These are phyloP conservation scores for Chaetomiaceae sp. DNA, from an alignment of 2,329 filamentous ascomycete species.

Conservation along the genomic window DNA sequence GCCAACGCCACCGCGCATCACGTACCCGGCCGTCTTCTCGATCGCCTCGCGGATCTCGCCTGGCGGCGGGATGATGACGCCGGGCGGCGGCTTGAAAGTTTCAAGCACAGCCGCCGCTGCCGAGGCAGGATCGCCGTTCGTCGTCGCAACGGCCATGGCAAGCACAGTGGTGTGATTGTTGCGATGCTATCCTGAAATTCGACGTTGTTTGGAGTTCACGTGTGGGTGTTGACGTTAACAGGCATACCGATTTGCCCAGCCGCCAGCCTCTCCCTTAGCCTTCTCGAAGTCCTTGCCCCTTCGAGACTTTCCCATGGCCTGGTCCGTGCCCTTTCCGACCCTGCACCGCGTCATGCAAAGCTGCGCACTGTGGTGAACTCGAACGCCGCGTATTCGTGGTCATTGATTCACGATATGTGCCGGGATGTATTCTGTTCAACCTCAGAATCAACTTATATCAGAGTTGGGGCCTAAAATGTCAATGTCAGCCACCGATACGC, in stretches of 20 bases:
- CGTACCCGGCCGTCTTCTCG: slow-evolving; percentile 92
- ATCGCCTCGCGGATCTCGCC: slow-evolving; percentile 76
- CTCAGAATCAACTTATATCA: no score
- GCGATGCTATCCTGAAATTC: not conserved
- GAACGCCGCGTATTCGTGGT: no score
- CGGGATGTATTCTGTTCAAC: no score
- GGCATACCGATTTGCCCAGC: no score
- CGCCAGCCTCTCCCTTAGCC: not conserved
- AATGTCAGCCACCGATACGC: no score
- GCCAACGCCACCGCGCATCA: slow-evolving; percentile 59
- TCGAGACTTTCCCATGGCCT: slow-evolving; percentile 1
- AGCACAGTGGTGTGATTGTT: slow-evolving; percentile 1
- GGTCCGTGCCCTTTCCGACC: not conserved
- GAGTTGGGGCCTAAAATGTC: no score
- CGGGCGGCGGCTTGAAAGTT: slow-evolving; percentile 69
- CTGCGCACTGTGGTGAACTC: no score
- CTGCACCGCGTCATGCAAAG: not conserved
- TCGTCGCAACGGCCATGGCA: slow-evolving; percentile 29
- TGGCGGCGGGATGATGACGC: slow-evolving; percentile 79
- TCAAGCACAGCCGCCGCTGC: slow-evolving; percentile 47
- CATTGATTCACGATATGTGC: no score
- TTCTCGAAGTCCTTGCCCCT: slow-evolving; percentile 5
- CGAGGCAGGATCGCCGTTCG: slow-evolving; percentile 48
- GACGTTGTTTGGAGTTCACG: not conserved
- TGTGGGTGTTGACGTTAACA: not conserved